Conservation (phyloP, 2,329 filamentous ascomycete genomes). For the Drechslerella dactyloides region DNA sequence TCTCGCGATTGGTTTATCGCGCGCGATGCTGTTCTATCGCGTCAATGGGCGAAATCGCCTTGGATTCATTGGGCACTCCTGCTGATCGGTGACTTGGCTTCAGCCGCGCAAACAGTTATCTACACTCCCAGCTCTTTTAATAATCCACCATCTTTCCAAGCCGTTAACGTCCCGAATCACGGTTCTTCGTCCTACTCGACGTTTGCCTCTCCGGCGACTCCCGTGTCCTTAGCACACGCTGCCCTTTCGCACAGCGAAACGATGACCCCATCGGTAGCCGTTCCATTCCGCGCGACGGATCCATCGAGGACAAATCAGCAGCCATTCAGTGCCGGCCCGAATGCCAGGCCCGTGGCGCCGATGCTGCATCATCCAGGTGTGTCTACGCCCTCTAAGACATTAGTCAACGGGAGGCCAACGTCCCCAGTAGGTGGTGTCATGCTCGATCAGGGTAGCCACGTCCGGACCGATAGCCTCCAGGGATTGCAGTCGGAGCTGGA, state of each 20-base stretch:
- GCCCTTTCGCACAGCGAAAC: constrained; percentile 39
- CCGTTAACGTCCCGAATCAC: constrained; percentile 42
- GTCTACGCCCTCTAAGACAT: constrained; percentile 44
- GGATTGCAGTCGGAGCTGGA: constrained; percentile 35
- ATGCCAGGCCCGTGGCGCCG: constrained; percentile 35
- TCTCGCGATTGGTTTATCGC: constrained; percentile 6
- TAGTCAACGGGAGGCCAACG: constrained; percentile 47
- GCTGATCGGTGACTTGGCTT: constrained; percentile 29
- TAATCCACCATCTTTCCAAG: constrained; percentile 41
- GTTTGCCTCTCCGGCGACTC: constrained; percentile 38
- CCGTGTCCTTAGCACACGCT: constrained; percentile 39
- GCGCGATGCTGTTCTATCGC: background rate
- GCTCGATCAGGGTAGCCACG: constrained; percentile 34
- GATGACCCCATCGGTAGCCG: constrained; percentile 36
- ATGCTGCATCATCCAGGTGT: constrained; percentile 49
- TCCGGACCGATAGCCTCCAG: constrained; percentile 28
- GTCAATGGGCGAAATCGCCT: background rate
- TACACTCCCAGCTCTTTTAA: constrained; percentile 41
- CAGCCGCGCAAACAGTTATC: constrained; percentile 38
- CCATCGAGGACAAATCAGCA: constrained; percentile 49
- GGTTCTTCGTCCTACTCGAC: constrained; percentile 20
- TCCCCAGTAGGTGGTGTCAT: constrained; percentile 41
- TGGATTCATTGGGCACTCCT: background rate
- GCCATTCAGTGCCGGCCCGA: constrained; percentile 32
- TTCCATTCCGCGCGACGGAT: constrained; percentile 44